A percentile compares a stretch with the other conserved stretches of the same genome.
phyloP scores from a whole-genome alignment of 305 asterid species.

The Ajuga reptans region DNA sequence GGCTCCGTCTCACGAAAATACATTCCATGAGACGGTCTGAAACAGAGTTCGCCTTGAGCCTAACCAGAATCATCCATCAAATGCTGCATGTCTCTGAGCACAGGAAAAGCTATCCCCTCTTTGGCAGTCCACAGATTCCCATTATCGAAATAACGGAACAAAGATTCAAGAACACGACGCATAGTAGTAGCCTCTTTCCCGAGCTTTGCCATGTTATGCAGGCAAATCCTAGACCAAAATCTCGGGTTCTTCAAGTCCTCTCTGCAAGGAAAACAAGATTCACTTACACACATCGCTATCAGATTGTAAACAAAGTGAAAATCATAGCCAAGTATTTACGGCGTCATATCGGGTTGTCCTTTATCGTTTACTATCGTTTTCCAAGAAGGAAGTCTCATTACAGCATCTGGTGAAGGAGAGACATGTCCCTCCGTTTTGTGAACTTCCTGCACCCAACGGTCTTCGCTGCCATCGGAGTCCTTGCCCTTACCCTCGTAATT shows the following conservation, averaged over 20 bases:
- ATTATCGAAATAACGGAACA: slow-evolving; percentile 75
- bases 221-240: slow-evolving; percentile 92
- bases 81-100: slow-evolving; percentile 77
- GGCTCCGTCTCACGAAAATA: too few species aligned
- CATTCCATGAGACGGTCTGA: too few species aligned
- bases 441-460: slow-evolving; percentile 65
- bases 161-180: slow-evolving; percentile 88
- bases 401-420: slow-evolving; percentile 43
- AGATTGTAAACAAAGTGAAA: slow-evolving; percentile 12
- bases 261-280: slow-evolving; percentile 35
- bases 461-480: slow-evolving; percentile 39
- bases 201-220: slow-evolving; percentile 83
- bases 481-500: slow-evolving; percentile 51
- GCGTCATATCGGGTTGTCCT: slow-evolving; percentile 61
- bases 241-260: slow-evolving; percentile 61
- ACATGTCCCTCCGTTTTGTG: slow-evolving; percentile 53
- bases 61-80: slow-evolving; percentile 85
- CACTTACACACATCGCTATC: background rate
- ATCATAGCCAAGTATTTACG: slow-evolving; percentile 40
- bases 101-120: slow-evolving; percentile 73
- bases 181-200: slow-evolving; percentile 92
- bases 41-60: background rate
- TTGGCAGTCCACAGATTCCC: slow-evolving; percentile 69
- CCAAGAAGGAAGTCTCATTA: slow-evolving; percentile 64
- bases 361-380: slow-evolving; percentile 56